phyloP scores from a whole-genome alignment of 306 rosid genomes.

The Arachis stenosperma region DNA sequence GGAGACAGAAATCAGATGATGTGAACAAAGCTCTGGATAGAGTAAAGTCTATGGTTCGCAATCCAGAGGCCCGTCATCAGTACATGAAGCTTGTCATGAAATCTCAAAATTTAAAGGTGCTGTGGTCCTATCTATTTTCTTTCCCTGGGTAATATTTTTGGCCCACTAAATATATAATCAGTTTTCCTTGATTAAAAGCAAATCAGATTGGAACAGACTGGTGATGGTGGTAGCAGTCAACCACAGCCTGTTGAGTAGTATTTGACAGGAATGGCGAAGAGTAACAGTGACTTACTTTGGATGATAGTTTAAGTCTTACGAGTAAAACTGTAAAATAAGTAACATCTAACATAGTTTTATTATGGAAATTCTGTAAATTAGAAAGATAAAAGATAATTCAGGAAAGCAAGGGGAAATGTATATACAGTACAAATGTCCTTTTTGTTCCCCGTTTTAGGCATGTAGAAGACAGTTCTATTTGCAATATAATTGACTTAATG shows the following conservation, averaged over 20 bases:
- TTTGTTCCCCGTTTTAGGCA: conserved; percentile 18
- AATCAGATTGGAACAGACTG: conserved; percentile 34
- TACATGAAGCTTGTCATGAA: conserved; percentile 64
- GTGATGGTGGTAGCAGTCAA: conserved; percentile 28
- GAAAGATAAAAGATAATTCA: conserved; percentile 15
- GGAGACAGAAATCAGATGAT: conserved; percentile 65
- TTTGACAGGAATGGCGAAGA: not conserved
- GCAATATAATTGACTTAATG: not conserved
- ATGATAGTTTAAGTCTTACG: no score
- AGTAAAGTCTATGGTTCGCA: conserved; percentile 66
- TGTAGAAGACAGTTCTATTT: conserved; percentile 8
- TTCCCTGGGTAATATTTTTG: not conserved
- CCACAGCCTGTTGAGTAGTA: conserved; percentile 27
- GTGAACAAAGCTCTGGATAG: conserved; percentile 72
- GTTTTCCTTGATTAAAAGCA: not conserved
- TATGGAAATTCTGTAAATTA: conserved; percentile 9
- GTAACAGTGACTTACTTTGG: no score
- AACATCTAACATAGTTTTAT: conserved; percentile 30
- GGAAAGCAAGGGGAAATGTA: conserved; percentile 8
- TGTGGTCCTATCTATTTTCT: conserved; percentile 35
- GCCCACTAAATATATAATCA: not conserved
- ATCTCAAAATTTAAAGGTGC: conserved; percentile 49
- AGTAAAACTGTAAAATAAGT: no score
- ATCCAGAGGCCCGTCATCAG: conserved; percentile 69
- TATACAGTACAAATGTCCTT: not conserved